Percentiles rank a stretch among this genome's conserved stretches.
Evolutionary conservation across 306 rosid genomes (phyloP).

Genomic region (Lathyrus tuberosus): DNA sequence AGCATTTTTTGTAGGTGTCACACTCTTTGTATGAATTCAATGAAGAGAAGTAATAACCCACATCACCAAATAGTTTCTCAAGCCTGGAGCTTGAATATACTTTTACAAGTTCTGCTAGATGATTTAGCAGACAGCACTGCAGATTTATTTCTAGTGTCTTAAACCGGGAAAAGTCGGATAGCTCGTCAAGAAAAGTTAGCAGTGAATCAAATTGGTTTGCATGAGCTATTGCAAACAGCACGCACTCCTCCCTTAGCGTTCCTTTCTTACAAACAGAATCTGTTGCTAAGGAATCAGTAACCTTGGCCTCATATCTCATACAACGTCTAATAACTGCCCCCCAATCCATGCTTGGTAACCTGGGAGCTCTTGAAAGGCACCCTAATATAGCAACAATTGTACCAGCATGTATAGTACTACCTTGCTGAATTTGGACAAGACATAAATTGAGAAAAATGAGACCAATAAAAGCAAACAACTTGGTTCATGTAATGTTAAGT

Average conservation of each 20-base stretch:
- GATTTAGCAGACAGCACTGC: constrained; percentile 71
- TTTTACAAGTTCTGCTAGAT: constrained; percentile 73
- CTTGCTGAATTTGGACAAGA: constrained; percentile 53
- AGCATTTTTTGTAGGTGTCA: constrained; percentile 46
- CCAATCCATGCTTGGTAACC: constrained; percentile 91
- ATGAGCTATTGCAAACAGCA: constrained; percentile 77
- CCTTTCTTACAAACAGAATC: constrained; percentile 57
- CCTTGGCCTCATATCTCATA: constrained; percentile 77
- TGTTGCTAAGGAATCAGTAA: constrained; percentile 40
- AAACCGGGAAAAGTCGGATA: constrained; percentile 74
- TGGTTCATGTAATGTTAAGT: constrained; percentile 23
- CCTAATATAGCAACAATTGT: constrained; percentile 58
- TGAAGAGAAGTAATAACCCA: constrained; percentile 58
- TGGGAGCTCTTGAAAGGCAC: constrained; percentile 93
- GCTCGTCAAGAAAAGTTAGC: constrained; percentile 85
- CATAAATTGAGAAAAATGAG: constrained; percentile 38
- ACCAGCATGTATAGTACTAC: constrained; percentile 42
- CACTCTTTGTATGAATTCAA: constrained; percentile 45
- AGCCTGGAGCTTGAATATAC: constrained; percentile 81
- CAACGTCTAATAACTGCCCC: constrained; percentile 81
- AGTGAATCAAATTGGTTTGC: constrained; percentile 82
- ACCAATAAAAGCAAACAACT: constrained; percentile 19
- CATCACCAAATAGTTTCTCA: constrained; percentile 68
- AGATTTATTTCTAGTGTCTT: constrained; percentile 73
- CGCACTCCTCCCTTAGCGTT: constrained; percentile 71